Conservation (phyloP, 2,329 filamentous ascomycete genomes). For the Chaetomium sp. region DNA sequence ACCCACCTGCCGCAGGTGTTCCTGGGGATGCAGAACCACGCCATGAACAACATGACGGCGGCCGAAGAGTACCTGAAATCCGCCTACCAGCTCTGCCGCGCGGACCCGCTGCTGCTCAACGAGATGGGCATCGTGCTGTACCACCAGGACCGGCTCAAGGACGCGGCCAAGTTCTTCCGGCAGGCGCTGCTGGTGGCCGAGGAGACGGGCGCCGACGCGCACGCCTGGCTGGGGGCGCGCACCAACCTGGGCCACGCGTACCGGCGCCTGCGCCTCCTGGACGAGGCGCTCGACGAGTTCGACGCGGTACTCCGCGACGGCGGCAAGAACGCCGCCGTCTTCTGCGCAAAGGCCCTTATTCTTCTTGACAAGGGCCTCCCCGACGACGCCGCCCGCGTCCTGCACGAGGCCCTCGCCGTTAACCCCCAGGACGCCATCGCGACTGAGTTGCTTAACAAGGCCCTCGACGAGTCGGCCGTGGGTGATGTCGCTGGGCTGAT, state of each 20-base stretch:
- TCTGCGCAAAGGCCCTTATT: conserved; percentile 81
- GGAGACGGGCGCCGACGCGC: conserved; percentile 78
- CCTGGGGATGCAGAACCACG: conserved; percentile 96
- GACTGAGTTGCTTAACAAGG: conserved; percentile 74
- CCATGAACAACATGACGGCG: conserved; percentile 89
- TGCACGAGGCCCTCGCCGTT: conserved; percentile 83
- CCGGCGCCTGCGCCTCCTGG: conserved; percentile 68
- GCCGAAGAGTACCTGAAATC: conserved; percentile 94
- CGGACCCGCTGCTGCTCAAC: conserved; percentile 88
- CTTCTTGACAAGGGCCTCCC: conserved; percentile 74
- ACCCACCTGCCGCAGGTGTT: conserved; percentile 96
- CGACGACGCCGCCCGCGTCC: conserved; percentile 75
- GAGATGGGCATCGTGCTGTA: conserved; percentile 97
- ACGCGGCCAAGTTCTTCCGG: conserved; percentile 76
- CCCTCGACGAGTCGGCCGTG: conserved; percentile 63
- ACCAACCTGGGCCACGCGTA: conserved; percentile 90
- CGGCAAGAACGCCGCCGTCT: conserved; percentile 75
- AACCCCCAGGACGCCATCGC: conserved; percentile 79
- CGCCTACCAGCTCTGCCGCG: conserved; percentile 78
- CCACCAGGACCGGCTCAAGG: conserved; percentile 77
- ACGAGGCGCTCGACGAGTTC: conserved; percentile 76
- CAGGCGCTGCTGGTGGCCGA: conserved; percentile 76
- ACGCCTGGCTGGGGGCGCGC: conserved; percentile 79
- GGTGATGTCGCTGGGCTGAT: conserved; percentile 38
- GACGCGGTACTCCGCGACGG: conserved; percentile 84